Evolutionary conservation across 345 rosid genomes (phyloP), one percentile per base, ranked within the genome.

Genomic region (Camelina hispida): DNA sequence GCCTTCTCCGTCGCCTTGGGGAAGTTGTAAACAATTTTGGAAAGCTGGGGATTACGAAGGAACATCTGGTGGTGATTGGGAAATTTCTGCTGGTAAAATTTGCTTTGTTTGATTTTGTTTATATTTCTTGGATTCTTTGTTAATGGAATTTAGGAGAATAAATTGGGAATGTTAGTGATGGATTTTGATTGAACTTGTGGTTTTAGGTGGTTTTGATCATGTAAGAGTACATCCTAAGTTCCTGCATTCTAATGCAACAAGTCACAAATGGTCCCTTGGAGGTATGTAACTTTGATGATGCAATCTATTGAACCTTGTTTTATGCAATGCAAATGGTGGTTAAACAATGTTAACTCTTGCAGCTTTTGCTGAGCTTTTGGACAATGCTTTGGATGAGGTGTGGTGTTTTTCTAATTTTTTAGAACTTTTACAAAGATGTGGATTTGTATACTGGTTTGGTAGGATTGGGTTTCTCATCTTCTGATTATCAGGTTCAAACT

Each of bases 191-290:
- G 1, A 18, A 59, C 9, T 62, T 58, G n/a, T 69, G 53, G 34
- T 28, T 74, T 57, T 77, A 94, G 96, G 91, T 79, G 89, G 96
- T 7, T 76, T 90, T 81, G 98, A 94, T 77, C 98, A 83, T 82
- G 97, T 89, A 13, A 82, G 98, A 79, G 98, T 94, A 61, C 98
- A 94, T 85, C 98, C 97, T 40, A 94, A 87, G 75, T 94, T 91
- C 67, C 71, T 94, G 54, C 98, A 94, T 84, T 90, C 97, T 35
- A 94, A 94, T 76, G 98, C 97, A 69, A 94, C 98, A 2, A 90
- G 98, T 78, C 98, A 94, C 74, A 94, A 90, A 71, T 94, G 97
- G 98, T 95, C 97, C 7, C 93, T 94, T 73, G 98, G 98, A 85
- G 98, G 98, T 90, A 81, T 17, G 2, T 42, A 46, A 46, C 9